Conservation (phyloP, 2,329 filamentous ascomycete genomes). For the Venturiaceae sp. region DNA sequence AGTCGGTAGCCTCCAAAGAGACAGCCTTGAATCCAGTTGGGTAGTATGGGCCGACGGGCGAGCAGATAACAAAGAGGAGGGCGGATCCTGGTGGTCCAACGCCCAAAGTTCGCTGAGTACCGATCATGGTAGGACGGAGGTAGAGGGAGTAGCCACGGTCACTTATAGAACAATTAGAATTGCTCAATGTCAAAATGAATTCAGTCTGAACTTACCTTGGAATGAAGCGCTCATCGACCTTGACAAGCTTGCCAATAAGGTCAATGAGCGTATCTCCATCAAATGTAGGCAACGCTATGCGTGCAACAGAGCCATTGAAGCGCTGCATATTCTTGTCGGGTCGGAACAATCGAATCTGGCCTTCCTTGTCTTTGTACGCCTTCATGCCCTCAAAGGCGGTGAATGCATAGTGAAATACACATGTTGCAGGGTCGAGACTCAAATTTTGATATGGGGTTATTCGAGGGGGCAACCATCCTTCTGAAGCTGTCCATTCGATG, state of each 20-base stretch:
- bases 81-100: conserved; percentile 88
- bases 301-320: conserved; percentile 80
- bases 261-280: conserved; percentile 64
- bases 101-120: conserved; percentile 88
- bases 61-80: conserved; percentile 89
- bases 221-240: conserved; percentile 82
- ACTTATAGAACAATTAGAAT: conserved; percentile 19
- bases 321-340: conserved; percentile 95
- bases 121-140: conserved; percentile 92
- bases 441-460: conserved; percentile 97
- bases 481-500: conserved; percentile 78
- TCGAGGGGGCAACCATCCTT: conserved; percentile 73
- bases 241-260: conserved; percentile 69
- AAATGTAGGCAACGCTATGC: conserved; percentile 89
- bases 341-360: conserved; percentile 77
- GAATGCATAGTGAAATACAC: conserved; percentile 98
- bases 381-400: conserved; percentile 99
- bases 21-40: conserved; percentile 97
- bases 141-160: conserved; percentile 84
- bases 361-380: conserved; percentile 82
- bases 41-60: conserved; percentile 95
- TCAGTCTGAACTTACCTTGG: conserved; percentile 44
- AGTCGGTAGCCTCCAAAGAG: conserved; percentile 89
- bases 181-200: background rate
- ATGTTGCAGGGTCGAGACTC: conserved; percentile 88